These are phyloP conservation scores for Solanum aculeatissimum DNA, from an alignment of 305 asterid genomes.

Conservation along the genomic window DNA sequence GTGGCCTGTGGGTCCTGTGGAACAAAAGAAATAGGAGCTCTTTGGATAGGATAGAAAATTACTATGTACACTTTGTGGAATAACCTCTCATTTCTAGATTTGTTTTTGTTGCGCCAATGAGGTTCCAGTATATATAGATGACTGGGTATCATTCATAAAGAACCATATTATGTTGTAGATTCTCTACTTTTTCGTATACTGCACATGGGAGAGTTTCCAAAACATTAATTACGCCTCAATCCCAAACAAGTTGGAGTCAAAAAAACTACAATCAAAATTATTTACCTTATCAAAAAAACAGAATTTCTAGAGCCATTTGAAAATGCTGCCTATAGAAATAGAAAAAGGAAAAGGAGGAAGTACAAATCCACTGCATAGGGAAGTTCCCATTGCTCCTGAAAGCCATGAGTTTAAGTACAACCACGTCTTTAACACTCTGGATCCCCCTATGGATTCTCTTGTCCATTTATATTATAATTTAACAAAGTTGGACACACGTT, in stretches of 20 bases:
- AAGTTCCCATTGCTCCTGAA: not conserved
- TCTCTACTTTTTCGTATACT: not conserved
- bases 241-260: not conserved
- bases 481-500: not conserved
- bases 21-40: not conserved
- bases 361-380: not conserved
- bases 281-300: not conserved
- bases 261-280: not conserved
- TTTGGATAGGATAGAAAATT: not conserved
- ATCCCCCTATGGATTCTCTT: not conserved
- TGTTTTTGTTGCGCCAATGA: not conserved
- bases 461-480: not conserved
- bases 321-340: not conserved
- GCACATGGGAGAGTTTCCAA: not conserved
- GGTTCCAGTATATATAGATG: not conserved
- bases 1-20: not conserved
- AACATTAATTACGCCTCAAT: not conserved
- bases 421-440: not conserved
- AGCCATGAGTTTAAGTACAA: not conserved
- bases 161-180: not conserved
- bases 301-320: not conserved
- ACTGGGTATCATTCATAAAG: not conserved
- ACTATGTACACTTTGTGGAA: not conserved
- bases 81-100: not conserved
- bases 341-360: not conserved